Evolutionary conservation across 441 rosid species (phyloP).

Genomic region (Bruguiera hainesii): DNA sequence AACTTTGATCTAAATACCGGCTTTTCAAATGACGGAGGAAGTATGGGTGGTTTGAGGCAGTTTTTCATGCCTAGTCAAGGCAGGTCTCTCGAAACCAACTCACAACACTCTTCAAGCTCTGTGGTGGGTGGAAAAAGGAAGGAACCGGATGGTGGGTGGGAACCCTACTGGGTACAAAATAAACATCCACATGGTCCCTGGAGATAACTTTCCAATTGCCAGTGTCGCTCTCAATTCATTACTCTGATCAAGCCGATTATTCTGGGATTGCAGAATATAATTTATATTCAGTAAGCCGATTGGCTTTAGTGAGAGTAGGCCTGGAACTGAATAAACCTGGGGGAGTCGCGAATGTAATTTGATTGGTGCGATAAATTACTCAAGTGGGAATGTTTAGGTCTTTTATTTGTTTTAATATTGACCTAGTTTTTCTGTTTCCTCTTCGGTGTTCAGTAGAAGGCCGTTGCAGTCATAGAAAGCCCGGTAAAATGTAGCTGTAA

Average conservation of each 20-base stretch:
- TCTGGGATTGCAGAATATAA: conserved; percentile 26
- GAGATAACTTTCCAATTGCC: conserved; percentile 40
- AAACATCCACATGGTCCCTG: conserved; percentile 69
- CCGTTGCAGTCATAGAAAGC: conserved; percentile 38
- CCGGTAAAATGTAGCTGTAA: conserved; percentile 46
- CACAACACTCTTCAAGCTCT: conserved; percentile 64
- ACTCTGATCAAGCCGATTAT: conserved; percentile 26
- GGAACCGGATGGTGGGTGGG: conserved; percentile 88
- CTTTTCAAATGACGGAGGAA: conserved; percentile 59
- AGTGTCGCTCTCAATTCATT: conserved; percentile 11
- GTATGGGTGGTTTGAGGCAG: conserved; percentile 51
- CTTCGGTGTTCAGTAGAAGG: conserved; percentile 42
- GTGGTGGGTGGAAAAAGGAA: conserved; percentile 69
- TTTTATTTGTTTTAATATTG: conserved; percentile 38
- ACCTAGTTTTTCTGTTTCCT: conserved; percentile 15
- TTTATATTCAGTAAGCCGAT: conserved; percentile 27
- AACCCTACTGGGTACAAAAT: conserved; percentile 36
- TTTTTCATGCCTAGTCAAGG: conserved; percentile 57
- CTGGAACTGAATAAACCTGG: conserved; percentile 45
- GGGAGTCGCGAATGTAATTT: conserved; percentile 35
- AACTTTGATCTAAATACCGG: conserved; percentile 73
- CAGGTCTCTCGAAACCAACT: conserved; percentile 42
- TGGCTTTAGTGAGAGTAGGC: conserved; percentile 39
- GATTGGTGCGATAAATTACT: conserved; percentile 51
- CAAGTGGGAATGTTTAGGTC: conserved; percentile 29